Base-by-base conservation (phyloP, 306 rosid genomes). In the Vachellia collinsii region DNA sequence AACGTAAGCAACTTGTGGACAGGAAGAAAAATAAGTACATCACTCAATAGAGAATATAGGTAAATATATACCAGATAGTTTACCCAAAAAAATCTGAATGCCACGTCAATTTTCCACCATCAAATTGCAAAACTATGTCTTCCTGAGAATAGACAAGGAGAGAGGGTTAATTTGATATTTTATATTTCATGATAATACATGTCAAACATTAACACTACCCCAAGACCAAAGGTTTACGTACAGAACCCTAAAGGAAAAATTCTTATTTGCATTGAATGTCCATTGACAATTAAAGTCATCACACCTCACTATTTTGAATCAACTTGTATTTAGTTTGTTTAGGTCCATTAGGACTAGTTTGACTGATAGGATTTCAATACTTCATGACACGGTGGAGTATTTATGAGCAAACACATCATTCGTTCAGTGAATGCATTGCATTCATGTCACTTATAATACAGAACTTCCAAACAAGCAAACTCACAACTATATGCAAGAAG, bases 121-220 rank as follows among this genome's bases (percentile, higher is more conserved):
- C 70, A 72, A 79, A 61, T 54, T 3, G 83, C 13, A 81, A 46
- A 50, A 76, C 39, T 70, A 82, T 53, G 68, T 83, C 75, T 65
- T 74, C 83, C 89, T 86, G 88, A 70, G 75, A 70, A 74, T 20
- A 77, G 67, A 38, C 78, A 83, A 43, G 54, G 44, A n/a, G 44
- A 76, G 19, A 23, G 5, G 36, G 56, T 70, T 43, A 67, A 65
- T 59, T 67, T n/a, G 43, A 61, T 38, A 75, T 38, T 71, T 77
- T 58, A 61, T 38, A 75, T 61, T 75, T 74, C 61, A 66, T 25
- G 47, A 25, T 7, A 72, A 58, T n/a, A 44, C 44, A 25, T 25
- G 25, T 72, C 48, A 38, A 78, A 75, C 66, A 25, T 23, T 3
- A 4, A 79, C 73, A 43, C 74, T 63, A 20, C 58, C 66, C 36